phyloP scores from a whole-genome alignment of 225 moss, liverwort and hornwort genomes.

The Bryoerythrophyllum caledonicum region DNA sequence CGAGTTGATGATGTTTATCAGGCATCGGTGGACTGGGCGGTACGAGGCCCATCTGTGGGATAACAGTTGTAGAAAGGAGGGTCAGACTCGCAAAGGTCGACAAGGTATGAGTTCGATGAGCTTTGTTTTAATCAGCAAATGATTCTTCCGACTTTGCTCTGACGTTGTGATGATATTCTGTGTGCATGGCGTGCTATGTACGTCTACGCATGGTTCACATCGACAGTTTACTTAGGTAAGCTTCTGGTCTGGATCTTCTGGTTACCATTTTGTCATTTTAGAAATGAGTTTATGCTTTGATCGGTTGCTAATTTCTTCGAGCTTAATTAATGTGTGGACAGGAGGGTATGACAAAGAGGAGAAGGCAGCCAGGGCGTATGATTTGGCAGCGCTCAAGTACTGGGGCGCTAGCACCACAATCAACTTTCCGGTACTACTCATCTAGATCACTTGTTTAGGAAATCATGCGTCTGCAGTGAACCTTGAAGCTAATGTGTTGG shows the following conservation, averaged over 20 bases:
- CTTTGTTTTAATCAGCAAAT: neutral
- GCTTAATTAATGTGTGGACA: slow-evolving; percentile 28
- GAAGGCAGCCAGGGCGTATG: slow-evolving; percentile 94
- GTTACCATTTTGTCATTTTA: neutral
- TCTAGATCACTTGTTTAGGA: neutral
- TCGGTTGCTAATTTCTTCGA: neutral
- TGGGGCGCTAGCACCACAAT: slow-evolving; percentile 97
- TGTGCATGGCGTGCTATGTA: slow-evolving; percentile 31
- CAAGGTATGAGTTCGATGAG: slow-evolving; percentile 58
- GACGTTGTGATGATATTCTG: neutral
- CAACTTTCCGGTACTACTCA: slow-evolving; percentile 79
- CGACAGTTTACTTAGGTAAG: slow-evolving; percentile 75
- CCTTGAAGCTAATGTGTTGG: slow-evolving; percentile 13
- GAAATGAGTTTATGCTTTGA: neutral
- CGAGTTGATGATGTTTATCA: slow-evolving; percentile 26
- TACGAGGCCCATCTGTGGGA: slow-evolving; percentile 97
- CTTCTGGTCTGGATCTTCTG: neutral
- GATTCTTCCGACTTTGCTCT: neutral
- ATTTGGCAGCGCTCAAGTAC: slow-evolving; percentile 93
- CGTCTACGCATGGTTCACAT: neutral
- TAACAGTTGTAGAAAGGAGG: slow-evolving; percentile 95
- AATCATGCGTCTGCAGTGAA: neutral
- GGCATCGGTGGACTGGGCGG: slow-evolving; percentile 96
- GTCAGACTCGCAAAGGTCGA: slow-evolving; percentile 92
- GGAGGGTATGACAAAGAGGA: slow-evolving; percentile 98